A percentile compares a stretch with the other conserved stretches of the same genome.
Conservation (phyloP, 202 grass and related monocot genomes). For the Musa balbisiana region DNA sequence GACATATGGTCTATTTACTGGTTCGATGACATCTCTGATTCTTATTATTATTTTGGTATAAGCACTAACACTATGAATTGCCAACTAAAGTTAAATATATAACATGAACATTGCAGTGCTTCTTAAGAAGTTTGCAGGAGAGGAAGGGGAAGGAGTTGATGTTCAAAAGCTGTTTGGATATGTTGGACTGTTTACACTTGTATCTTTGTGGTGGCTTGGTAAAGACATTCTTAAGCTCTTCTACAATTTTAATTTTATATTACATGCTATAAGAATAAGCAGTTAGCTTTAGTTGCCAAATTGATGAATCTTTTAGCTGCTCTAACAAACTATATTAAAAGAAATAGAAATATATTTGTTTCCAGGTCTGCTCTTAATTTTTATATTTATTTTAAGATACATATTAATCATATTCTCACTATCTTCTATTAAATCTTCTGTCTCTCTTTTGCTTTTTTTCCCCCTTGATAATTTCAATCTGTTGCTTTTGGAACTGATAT, state of each 20-base stretch:
- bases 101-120: conserved; percentile 51
- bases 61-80: not conserved
- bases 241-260: not conserved
- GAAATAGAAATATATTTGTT: not conserved
- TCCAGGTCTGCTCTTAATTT: no score
- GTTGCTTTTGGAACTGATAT: not conserved
- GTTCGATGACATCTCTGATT: conserved; percentile 26
- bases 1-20: conserved; percentile 76
- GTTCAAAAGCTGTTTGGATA: conserved; percentile 93
- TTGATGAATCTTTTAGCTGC: not conserved
- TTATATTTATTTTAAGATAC: no score
- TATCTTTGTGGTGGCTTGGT: conserved; percentile 96
- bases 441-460: not conserved
- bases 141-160: conserved; percentile 80
- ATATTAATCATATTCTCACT: no score
- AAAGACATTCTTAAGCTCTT: conserved; percentile 9
- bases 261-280: not conserved
- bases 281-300: not conserved
- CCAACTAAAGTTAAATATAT: conserved; percentile 10
- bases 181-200: conserved; percentile 63
- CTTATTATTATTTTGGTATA: not conserved
- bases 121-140: conserved; percentile 92
- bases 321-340: not conserved
- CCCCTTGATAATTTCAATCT: not conserved
- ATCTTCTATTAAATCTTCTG: not conserved